phyloP scores from a whole-genome alignment of 1,139 yeast genomes.

The Hanseniaspora uvarum region DNA sequence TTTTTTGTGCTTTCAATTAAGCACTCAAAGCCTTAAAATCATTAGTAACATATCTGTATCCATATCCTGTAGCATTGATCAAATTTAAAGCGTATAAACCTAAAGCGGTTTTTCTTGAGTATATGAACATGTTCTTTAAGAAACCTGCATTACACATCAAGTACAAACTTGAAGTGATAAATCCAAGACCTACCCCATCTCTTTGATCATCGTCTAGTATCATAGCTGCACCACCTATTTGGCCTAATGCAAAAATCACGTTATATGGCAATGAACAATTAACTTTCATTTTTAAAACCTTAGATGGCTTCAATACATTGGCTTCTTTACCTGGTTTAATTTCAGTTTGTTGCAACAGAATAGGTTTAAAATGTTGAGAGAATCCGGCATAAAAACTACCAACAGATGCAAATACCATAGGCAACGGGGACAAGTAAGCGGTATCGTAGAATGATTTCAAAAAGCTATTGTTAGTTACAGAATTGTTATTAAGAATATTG shows the following conservation, averaged over 20 bases:
- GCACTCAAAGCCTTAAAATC: conserved; percentile 16
- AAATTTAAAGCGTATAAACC: conserved; percentile 49
- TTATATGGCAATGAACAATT: conserved; percentile 29
- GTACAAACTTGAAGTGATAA: conserved; percentile 80
- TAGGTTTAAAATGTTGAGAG: conserved; percentile 2
- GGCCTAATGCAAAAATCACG: conserved; percentile 55
- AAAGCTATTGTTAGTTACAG: background rate
- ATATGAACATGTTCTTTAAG: conserved; percentile 40
- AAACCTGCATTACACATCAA: conserved; percentile 62
- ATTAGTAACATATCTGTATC: conserved; percentile 49
- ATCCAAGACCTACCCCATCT: conserved; percentile 78
- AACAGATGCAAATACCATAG: conserved; percentile 12
- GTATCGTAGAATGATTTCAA: background rate
- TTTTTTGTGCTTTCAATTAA: background rate
- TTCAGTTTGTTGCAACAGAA: conserved; percentile 14
- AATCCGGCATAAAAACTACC: conserved; percentile 2
- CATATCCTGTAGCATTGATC: conserved; percentile 57
- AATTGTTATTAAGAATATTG: background rate
- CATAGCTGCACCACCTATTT: conserved; percentile 73
- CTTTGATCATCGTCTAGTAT: conserved; percentile 67
- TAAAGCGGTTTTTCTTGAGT: conserved; percentile 49
- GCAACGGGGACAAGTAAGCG: conserved; percentile 5
- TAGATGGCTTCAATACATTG: conserved; percentile 7
- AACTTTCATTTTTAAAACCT: conserved; percentile 12
- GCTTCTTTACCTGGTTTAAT: background rate